A percentile compares a stretch with the other conserved stretches of the same genome.
These are phyloP conservation scores for Blastobotrys arbuscula DNA, from an alignment of 1,139 yeast genomes.

Conservation along the genomic window DNA sequence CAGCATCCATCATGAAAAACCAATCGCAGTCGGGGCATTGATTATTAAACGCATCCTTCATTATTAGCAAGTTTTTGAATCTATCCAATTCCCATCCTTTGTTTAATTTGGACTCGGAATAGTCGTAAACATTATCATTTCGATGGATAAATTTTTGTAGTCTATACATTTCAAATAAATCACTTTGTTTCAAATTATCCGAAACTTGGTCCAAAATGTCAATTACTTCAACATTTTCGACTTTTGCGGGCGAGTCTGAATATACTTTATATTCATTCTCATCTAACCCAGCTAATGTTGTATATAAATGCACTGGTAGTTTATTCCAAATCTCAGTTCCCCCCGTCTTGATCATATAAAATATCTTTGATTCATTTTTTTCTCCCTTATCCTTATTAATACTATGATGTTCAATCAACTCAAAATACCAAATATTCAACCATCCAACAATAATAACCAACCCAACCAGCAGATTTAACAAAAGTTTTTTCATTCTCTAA, in stretches of 20 bases:
- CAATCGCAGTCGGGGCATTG: constrained; percentile 30
- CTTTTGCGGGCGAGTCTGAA: constrained; percentile 30
- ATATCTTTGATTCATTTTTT: constrained; percentile 17
- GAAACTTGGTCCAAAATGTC: constrained; percentile 32
- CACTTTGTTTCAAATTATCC: constrained; percentile 19
- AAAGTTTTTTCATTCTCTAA: background rate
- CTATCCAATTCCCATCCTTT: constrained; percentile 36
- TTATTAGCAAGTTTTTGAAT: constrained; percentile 38
- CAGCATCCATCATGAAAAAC: constrained; percentile 38
- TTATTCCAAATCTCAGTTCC: constrained; percentile 36
- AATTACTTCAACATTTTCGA: constrained; percentile 33
- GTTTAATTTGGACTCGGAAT: background rate
- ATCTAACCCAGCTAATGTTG: constrained; percentile 34
- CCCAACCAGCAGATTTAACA: background rate
- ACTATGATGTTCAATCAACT: background rate
- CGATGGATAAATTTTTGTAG: constrained; percentile 24
- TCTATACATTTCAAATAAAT: constrained; percentile 29
- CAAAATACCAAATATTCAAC: background rate
- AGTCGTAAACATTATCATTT: constrained; percentile 18
- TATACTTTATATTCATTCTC: constrained; percentile 30
- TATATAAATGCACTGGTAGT: constrained; percentile 34
- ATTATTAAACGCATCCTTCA: constrained; percentile 31
- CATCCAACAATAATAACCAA: background rate
- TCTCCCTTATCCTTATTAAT: background rate
- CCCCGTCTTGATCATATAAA: constrained; percentile 37